Evolutionary conservation across 208 protist species (phyloP).

Genomic region (Wallacemonas rigidus): DNA sequence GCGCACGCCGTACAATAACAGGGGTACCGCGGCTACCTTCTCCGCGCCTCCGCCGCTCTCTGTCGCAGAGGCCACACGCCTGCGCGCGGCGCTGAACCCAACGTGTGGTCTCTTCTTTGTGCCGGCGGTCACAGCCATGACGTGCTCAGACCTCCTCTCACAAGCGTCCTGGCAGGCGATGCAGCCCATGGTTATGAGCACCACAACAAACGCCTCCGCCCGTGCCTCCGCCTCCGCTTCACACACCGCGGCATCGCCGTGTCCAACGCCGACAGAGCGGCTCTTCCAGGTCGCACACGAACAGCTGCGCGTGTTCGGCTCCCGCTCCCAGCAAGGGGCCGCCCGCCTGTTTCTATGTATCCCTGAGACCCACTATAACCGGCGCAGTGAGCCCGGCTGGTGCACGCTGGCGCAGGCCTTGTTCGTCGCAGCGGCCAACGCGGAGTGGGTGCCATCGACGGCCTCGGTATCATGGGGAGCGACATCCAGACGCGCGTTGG

Average conservation of each 20-base stretch:
- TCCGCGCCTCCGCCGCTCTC: background rate
- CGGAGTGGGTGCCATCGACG: background rate
- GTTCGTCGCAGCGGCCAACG: background rate
- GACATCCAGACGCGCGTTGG: background rate
- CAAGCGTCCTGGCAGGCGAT: conserved; percentile 9
- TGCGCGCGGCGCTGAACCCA: conserved; percentile 9
- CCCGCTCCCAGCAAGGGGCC: background rate
- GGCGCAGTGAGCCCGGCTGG: conserved; percentile 10
- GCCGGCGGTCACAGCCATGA: background rate
- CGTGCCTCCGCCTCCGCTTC: background rate
- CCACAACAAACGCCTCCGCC: background rate
- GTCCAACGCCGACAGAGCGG: conserved; percentile 10
- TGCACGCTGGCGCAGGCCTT: conserved; percentile 9
- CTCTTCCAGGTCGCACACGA: conserved; percentile 10
- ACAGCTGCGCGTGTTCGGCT: background rate
- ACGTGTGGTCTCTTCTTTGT: conserved; percentile 1
- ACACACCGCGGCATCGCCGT: background rate
- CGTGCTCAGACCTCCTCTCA: conserved; percentile 5
- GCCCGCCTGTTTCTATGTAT: conserved; percentile 5
- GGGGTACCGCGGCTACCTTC: background rate
- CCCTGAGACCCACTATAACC: conserved; percentile 13
- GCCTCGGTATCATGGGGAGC: no score
- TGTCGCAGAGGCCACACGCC: background rate
- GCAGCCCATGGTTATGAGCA: conserved; percentile 12
- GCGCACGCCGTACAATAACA: background rate